phyloP scores from a whole-genome alignment of 2,329 filamentous ascomycete genomes.

The Ambrosiella beaveri region DNA sequence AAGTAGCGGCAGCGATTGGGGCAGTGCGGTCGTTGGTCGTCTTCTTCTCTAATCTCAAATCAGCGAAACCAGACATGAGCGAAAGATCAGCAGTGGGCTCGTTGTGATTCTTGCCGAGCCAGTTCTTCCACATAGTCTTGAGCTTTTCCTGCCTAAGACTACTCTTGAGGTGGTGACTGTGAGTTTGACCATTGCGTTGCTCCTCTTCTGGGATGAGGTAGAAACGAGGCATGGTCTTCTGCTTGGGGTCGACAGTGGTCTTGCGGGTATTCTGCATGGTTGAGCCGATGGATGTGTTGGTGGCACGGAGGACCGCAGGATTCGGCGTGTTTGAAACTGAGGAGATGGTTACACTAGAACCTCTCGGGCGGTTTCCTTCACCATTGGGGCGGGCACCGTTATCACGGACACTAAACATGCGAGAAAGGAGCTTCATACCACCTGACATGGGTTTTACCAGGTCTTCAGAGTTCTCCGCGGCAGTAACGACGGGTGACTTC shows the following conservation, averaged over 20 bases:
- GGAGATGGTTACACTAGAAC: slow-evolving; percentile 12
- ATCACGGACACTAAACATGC: slow-evolving; percentile 12
- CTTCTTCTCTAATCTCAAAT: slow-evolving; percentile 42
- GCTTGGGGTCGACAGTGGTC: slow-evolving; percentile 1
- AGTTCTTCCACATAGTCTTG: slow-evolving; percentile 72
- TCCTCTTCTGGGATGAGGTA: slow-evolving; percentile 26
- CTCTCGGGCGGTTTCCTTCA: slow-evolving; percentile 12
- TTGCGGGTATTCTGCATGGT: slow-evolving; percentile 5
- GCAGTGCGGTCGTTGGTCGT: slow-evolving; percentile 11
- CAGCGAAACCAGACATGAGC: slow-evolving; percentile 89
- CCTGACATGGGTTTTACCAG: slow-evolving; percentile 9
- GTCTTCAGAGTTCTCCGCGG: slow-evolving; percentile 7
- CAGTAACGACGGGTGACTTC: slow-evolving; percentile 7
- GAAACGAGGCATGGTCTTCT: slow-evolving; percentile 11
- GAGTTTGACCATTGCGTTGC: slow-evolving; percentile 51
- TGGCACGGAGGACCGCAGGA: slow-evolving; percentile 3
- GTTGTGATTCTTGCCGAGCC: slow-evolving; percentile 73
- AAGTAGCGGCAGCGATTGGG: slow-evolving; percentile 43
- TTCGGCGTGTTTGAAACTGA: not conserved
- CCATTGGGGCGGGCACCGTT: slow-evolving; percentile 1
- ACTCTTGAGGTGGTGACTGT: slow-evolving; percentile 78
- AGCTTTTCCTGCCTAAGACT: slow-evolving; percentile 89
- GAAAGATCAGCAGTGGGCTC: slow-evolving; percentile 66
- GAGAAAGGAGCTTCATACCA: slow-evolving; percentile 11
- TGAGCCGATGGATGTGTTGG: slow-evolving; percentile 7